Evolutionary conservation across 2,329 filamentous ascomycete genomes (phyloP), one percentile per base, ranked within the genome.

Genomic region (Aspergillus hiratsukae): DNA sequence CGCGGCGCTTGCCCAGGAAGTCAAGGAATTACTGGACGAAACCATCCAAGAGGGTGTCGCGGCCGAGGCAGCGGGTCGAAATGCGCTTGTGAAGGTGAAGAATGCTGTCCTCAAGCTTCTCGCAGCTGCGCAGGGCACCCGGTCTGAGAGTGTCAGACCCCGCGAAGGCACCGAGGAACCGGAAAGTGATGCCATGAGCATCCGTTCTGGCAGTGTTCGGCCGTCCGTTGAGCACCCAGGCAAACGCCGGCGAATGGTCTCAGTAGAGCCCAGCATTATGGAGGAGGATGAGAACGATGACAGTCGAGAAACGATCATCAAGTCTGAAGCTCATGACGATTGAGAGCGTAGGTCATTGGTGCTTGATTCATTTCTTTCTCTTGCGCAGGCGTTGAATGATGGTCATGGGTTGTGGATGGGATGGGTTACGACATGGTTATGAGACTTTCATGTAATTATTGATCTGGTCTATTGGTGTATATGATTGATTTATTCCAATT

Each of bases 11-110:
- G 75, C 79, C 5, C 82, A 83, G 49, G 73, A 76, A 23, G 72
- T 86, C n/a, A 77, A 78, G 58, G 85, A 84, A 60, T 63, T 87
- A 1, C 77, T 87, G 10, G 76, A 81, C 53, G 83, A 85, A 62
- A 76, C 82, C 14, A 76, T 85, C 55, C 76, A 80, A 55, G 78
- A 76, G 45, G 73, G 72, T 17, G 60, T 75, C 23, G 75, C 73
- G 3, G 63, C 66, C 9, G 75, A 75, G 49, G 76, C 77, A 2
- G 73, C 75, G 21, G 72, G 76, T 41, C 69, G 75, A 46, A 78
- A 79, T 57, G 71, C 76, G 6, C 64, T 79, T 14, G 75, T 76
- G 51, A 79, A 79, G 62, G 73, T 73, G 35, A 78, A 77, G 66
- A 78, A 77, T 51, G 61, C 72, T 1, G 66, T 76, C 9, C 64